A percentile compares a stretch with the other conserved stretches of the same genome.
phyloP scores from a whole-genome alignment of 225 moss, liverwort and hornwort species.

The Climacium dendroides region DNA sequence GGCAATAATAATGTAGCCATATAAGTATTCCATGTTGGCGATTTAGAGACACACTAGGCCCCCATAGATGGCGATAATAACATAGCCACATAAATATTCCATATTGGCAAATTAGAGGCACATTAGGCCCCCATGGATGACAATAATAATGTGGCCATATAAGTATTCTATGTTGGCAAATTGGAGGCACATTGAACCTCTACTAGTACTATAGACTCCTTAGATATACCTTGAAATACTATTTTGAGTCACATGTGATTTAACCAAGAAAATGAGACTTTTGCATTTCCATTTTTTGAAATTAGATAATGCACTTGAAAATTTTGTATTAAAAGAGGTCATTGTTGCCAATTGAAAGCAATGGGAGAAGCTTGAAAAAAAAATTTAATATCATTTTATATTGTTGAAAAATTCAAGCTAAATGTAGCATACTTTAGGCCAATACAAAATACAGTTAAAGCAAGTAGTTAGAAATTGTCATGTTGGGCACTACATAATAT shows the following conservation, averaged over 20 bases:
- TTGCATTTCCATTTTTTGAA: accelerated
- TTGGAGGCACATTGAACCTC: accelerated
- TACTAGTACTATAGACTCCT: too few relatives aligned
- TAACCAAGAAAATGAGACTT: background rate
- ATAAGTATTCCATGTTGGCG: too few relatives aligned
- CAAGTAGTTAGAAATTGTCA: accelerated
- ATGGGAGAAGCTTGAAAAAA: background rate
- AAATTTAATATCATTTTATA: background rate
- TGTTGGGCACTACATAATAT: accelerated
- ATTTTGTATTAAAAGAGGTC: background rate
- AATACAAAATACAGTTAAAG: background rate
- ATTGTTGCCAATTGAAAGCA: background rate
- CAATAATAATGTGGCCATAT: too few relatives aligned
- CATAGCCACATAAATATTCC: too few relatives aligned
- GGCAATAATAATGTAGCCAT: too few relatives aligned
- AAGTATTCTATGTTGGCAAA: too few relatives aligned
- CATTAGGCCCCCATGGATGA: too few relatives aligned
- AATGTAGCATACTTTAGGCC: background rate
- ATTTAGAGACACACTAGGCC: too few relatives aligned
- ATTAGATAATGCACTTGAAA: background rate
- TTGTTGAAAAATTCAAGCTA: background rate
- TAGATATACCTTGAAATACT: background rate
- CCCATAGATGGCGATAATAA: too few relatives aligned
- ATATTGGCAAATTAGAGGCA: too few relatives aligned
- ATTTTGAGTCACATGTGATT: background rate